These are phyloP conservation scores for Ceratocystis cacaofunesta DNA, from an alignment of 2,329 filamentous ascomycete genomes.

Conservation along the genomic window DNA sequence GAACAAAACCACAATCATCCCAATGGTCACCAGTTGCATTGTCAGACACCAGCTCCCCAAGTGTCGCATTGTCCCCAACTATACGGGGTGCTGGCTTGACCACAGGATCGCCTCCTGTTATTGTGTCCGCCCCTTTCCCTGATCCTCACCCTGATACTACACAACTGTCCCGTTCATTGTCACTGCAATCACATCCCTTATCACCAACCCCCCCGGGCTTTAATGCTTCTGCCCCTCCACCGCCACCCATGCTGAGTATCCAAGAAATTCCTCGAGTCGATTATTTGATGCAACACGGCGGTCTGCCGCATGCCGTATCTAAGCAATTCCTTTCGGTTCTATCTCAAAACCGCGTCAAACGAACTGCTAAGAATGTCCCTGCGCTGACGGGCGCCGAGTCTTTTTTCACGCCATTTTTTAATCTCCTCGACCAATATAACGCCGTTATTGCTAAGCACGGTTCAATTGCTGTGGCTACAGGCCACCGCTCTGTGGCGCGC, in stretches of 20 bases:
- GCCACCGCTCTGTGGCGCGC: conserved; percentile 86
- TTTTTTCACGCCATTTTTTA: conserved; percentile 70
- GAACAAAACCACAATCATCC: not conserved
- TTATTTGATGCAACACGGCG: conserved; percentile 81
- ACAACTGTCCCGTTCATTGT: conserved; percentile 20
- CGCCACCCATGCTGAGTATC: conserved; percentile 57
- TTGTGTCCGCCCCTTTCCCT: not conserved
- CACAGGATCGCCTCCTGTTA: conserved; percentile 26
- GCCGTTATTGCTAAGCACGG: conserved; percentile 69
- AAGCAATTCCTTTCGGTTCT: conserved; percentile 56
- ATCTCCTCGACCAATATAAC: conserved; percentile 72
- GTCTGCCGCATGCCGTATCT: conserved; percentile 55
- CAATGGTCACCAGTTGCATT: conserved; percentile 7
- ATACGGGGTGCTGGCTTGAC: conserved; percentile 20
- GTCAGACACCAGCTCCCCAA: conserved; percentile 4
- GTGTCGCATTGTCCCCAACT: not conserved
- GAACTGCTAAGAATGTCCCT: conserved; percentile 44
- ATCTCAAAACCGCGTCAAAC: conserved; percentile 35
- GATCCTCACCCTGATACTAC: conserved; percentile 13
- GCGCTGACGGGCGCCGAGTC: conserved; percentile 53
- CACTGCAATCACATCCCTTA: not conserved
- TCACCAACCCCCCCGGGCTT: conserved; percentile 27
- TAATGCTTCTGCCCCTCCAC: conserved; percentile 47
- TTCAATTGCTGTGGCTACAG: conserved; percentile 85
- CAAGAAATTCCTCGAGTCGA: conserved; percentile 71